phyloP scores from a whole-genome alignment of 192 early-diverging fungal genomes.

The Dissophora globulifera region DNA sequence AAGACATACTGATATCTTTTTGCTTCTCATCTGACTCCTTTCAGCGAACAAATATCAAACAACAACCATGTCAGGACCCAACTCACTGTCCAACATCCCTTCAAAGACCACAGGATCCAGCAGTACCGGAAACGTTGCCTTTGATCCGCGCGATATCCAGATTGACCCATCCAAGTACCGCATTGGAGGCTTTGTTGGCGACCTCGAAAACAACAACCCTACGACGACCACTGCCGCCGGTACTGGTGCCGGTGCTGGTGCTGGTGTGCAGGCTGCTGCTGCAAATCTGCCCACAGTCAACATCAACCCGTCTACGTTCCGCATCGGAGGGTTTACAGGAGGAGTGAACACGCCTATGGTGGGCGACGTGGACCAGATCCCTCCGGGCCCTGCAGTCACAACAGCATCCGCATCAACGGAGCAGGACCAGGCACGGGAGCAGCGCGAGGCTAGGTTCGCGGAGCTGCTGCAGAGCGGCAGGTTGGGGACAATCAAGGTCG shows the following conservation, averaged over 20 bases:
- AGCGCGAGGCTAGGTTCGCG: conserved; percentile 3
- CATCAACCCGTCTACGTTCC: not conserved
- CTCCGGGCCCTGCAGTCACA: not conserved
- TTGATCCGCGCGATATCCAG: conserved; percentile 8
- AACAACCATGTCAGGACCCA: conserved; percentile 4
- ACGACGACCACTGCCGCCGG: not conserved
- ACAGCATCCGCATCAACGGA: conserved; percentile 8
- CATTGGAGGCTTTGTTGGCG: conserved; percentile 24
- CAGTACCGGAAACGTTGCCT: not conserved
- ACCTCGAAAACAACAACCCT: not conserved
- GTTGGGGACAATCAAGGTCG: not conserved
- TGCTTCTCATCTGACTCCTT: no score
- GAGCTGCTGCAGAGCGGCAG: conserved; percentile 7
- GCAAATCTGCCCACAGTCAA: not conserved
- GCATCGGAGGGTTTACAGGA: conserved; percentile 1
- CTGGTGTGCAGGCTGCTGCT: not conserved
- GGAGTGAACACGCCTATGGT: not conserved
- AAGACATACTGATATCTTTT: no score
- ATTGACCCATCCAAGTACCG: conserved; percentile 10
- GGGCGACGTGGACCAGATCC: no score
- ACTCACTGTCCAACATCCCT: conserved; percentile 3
- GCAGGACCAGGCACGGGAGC: conserved; percentile 15
- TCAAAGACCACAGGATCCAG: not conserved
- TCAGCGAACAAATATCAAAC: no score
- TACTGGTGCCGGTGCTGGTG: not conserved